Conservation (phyloP, 768 basidiomycete species). For the Paxillus ammoniavirescens region DNA sequence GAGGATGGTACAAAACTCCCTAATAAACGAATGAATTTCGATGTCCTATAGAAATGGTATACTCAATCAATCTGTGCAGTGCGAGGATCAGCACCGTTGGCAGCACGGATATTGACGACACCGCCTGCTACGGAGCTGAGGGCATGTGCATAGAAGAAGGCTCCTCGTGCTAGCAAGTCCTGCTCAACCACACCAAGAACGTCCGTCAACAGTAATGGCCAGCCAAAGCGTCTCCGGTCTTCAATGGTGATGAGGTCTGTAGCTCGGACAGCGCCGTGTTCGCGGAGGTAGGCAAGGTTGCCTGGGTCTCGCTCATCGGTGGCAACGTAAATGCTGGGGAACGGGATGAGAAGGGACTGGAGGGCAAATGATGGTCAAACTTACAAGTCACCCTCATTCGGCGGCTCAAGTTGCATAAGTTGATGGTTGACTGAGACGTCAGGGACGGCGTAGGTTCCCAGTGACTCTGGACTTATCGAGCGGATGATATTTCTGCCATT, state of each 20-base stretch:
- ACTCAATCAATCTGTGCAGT: constrained; percentile 35
- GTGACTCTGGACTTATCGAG: constrained; percentile 15
- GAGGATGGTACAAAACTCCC: neutral
- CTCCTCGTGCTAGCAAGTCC: constrained; percentile 34
- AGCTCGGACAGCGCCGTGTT: constrained; percentile 38
- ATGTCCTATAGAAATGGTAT: neutral
- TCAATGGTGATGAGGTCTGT: constrained; percentile 41
- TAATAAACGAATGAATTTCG: neutral
- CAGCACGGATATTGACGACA: constrained; percentile 40
- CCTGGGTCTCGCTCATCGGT: constrained; percentile 43
- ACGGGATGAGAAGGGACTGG: constrained; percentile 4
- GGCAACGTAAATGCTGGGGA: constrained; percentile 33
- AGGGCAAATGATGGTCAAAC: neutral
- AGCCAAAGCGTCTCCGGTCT: constrained; percentile 41
- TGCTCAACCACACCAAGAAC: constrained; percentile 45
- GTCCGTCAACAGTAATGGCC: constrained; percentile 43
- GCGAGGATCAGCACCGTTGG: constrained; percentile 38
- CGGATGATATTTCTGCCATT: constrained; percentile 18
- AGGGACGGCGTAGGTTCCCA: constrained; percentile 23
- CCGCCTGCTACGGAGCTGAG: constrained; percentile 43
- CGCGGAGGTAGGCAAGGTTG: constrained; percentile 32
- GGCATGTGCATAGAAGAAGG: constrained; percentile 43
- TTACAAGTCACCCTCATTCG: constrained; percentile 22
- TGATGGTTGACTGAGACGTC: constrained; percentile 14
- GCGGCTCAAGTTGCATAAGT: constrained; percentile 15